These are phyloP conservation scores for Casaregolazyma suthepensis DNA, from an alignment of 1,139 yeast species.

Conservation along the genomic window DNA sequence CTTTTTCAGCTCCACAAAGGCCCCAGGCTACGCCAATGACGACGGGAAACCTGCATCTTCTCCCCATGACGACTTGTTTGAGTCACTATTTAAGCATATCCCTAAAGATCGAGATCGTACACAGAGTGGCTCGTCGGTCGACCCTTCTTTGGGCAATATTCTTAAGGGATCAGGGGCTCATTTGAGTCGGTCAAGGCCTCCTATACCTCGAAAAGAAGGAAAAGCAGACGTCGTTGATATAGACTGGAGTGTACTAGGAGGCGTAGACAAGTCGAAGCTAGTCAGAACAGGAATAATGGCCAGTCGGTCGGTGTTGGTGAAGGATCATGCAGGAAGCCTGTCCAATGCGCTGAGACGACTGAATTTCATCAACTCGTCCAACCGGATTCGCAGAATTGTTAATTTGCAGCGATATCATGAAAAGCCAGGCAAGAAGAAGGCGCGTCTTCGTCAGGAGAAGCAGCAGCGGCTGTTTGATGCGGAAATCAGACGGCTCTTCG, in stretches of 20 bases:
- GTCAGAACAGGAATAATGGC: constrained; percentile 34
- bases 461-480: constrained; percentile 30
- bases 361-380: constrained; percentile 25
- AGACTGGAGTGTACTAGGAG: constrained; percentile 11
- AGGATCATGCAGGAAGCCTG: constrained; percentile 20
- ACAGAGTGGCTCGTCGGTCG: not conserved
- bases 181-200: not conserved
- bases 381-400: constrained; percentile 26
- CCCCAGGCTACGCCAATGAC: not conserved
- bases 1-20: not conserved
- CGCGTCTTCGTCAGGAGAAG: constrained; percentile 29
- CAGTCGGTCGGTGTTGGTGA: constrained; percentile 30
- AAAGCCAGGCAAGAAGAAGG: constrained; percentile 33
- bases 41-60: not conserved
- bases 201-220: constrained; percentile 2
- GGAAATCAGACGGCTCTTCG: constrained; percentile 32
- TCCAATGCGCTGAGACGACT: constrained; percentile 26
- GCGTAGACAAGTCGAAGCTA: constrained; percentile 14
- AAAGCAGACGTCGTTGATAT: constrained; percentile 4
- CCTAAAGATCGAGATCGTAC: not conserved
- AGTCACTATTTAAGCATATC: not conserved
- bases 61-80: not conserved
- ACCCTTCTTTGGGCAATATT: not conserved
- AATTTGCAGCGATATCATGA: constrained; percentile 30
- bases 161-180: not conserved